phyloP scores from a whole-genome alignment of 2,329 filamentous ascomycete genomes.

The Epichloe glyceriae region DNA sequence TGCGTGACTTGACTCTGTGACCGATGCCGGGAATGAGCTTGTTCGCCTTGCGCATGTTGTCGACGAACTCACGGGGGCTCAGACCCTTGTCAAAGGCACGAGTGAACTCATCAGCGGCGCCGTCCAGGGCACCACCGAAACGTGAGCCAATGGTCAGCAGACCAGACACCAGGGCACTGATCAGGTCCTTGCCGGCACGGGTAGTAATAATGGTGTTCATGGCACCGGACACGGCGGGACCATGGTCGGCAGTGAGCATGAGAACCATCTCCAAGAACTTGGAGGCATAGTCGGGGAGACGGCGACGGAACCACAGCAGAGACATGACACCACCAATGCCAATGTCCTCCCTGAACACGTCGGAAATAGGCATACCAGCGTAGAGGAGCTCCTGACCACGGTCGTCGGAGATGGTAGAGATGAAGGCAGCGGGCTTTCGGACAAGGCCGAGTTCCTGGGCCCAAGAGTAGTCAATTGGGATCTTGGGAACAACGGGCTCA shows the following conservation, averaged over 20 bases:
- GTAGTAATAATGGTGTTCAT: conserved; percentile 99
- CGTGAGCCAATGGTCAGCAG: conserved; percentile 95
- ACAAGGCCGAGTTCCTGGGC: conserved; percentile 98
- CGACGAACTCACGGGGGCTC: conserved; percentile 96
- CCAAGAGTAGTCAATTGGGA: conserved; percentile 99
- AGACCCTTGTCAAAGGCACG: conserved; percentile 97
- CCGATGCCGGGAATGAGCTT: conserved; percentile 99
- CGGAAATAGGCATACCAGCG: conserved; percentile 98
- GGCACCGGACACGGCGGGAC: conserved; percentile 94
- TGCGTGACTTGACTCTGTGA: conserved; percentile 98
- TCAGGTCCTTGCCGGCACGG: conserved; percentile 96
- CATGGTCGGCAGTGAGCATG: conserved; percentile 99
- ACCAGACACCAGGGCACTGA: conserved; percentile 89
- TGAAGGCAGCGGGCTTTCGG: conserved; percentile 98
- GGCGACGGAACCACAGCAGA: conserved; percentile 97
- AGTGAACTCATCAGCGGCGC: conserved; percentile 96
- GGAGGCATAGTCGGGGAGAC: conserved; percentile 88
- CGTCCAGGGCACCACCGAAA: conserved; percentile 96
- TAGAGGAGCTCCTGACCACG: conserved; percentile 98
- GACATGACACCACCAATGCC: conserved; percentile 99
- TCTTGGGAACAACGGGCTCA: conserved; percentile 94
- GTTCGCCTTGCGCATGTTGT: conserved; percentile 98
- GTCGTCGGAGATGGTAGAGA: conserved; percentile 98
- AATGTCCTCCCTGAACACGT: conserved; percentile 98
- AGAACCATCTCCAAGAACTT: conserved; percentile 99